Conservation (phyloP, 2,329 filamentous ascomycete species). For the Lomentospora prolificans region DNA sequence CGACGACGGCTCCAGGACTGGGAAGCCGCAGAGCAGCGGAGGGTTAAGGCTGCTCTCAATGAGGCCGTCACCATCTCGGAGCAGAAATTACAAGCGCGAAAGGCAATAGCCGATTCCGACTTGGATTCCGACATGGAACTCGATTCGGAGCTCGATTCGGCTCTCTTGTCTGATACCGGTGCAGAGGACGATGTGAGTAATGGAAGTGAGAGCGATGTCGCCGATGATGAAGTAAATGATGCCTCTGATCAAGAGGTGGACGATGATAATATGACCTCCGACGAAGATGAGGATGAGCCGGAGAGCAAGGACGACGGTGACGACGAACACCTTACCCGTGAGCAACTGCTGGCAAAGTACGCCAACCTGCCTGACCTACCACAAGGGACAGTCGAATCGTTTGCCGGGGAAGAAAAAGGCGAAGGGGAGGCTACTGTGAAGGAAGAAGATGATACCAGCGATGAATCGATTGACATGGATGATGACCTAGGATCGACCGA, state of each 20-base stretch:
- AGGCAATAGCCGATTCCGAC: constrained; percentile 43
- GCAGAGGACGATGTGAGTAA: not conserved
- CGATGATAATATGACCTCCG: constrained; percentile 48
- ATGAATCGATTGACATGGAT: constrained; percentile 34
- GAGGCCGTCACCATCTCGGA: constrained; percentile 65
- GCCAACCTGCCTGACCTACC: constrained; percentile 43
- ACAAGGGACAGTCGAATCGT: not conserved
- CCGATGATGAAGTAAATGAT: constrained; percentile 19
- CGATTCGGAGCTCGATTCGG: constrained; percentile 24
- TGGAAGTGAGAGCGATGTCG: constrained; percentile 12
- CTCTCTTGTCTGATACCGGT: constrained; percentile 21
- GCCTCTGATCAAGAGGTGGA: constrained; percentile 31
- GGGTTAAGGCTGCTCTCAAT: constrained; percentile 59
- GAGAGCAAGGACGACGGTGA: constrained; percentile 42
- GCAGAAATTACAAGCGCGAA: constrained; percentile 55
- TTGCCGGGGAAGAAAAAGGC: constrained; percentile 21
- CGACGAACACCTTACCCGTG: constrained; percentile 58
- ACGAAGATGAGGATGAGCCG: constrained; percentile 50
- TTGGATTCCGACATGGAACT: constrained; percentile 31
- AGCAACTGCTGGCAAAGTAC: constrained; percentile 61
- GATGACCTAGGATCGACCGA: constrained; percentile 31
- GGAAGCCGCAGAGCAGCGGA: constrained; percentile 55
- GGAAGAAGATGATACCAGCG: constrained; percentile 17
- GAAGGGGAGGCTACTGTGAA: not conserved
- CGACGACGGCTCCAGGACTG: constrained; percentile 48